A percentile compares a stretch with the other conserved stretches of the same genome.
These are phyloP conservation scores for Colletotrichum melonis DNA, from an alignment of 2,329 filamentous ascomycete species.

Conservation along the genomic window DNA sequence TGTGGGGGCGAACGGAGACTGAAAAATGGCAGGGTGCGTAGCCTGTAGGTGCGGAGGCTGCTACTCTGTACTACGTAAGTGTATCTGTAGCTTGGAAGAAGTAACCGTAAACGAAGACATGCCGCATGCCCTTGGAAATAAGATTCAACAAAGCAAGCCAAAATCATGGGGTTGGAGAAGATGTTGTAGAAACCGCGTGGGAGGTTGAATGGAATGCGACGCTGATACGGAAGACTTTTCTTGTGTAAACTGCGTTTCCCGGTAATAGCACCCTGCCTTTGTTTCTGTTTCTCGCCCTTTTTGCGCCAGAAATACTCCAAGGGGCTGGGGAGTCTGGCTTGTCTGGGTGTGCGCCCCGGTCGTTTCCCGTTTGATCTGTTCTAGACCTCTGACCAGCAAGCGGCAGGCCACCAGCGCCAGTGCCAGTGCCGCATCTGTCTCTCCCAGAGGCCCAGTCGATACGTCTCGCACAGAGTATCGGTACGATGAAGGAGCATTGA, in stretches of 20 bases:
- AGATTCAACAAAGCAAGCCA: background rate
- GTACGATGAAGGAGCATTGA: background rate
- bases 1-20: background rate
- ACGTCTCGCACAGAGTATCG: background rate
- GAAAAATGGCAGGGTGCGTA: background rate
- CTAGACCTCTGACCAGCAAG: conserved; percentile 9
- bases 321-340: background rate
- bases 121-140: background rate
- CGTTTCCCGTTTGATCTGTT: conserved; percentile 14
- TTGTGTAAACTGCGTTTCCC: conserved; percentile 7
- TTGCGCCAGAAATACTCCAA: background rate
- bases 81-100: background rate
- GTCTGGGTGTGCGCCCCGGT: background rate
- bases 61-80: too few species aligned
- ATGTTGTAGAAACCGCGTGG: conserved; percentile 9
- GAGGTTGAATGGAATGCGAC: conserved; percentile 23
- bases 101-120: background rate
- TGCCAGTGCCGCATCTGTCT: background rate
- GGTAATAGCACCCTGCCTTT: conserved; percentile 8
- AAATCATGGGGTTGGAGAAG: conserved; percentile 1
- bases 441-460: background rate
- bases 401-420: background rate
- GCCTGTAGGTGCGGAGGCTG: too few species aligned
- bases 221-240: background rate
- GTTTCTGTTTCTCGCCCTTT: conserved; percentile 28